Evolutionary conservation across 306 rosid genomes (phyloP).

Genomic region (Amphicarpaea edgeworthii): DNA sequence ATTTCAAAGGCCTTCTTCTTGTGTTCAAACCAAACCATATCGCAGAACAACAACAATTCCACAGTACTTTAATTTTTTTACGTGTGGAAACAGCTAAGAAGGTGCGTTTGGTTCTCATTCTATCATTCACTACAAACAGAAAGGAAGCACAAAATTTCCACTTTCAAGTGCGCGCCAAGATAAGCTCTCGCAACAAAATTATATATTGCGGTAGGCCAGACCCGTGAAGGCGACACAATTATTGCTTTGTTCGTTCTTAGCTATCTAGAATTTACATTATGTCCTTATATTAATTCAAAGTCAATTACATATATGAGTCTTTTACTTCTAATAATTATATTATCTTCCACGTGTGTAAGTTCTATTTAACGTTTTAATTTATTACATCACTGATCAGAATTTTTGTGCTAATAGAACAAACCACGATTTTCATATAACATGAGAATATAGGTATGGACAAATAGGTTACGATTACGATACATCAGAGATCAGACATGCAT

Average conservation of each 20-base stretch:
- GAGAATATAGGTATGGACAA: no score
- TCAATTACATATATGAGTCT: not conserved
- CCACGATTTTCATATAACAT: no score
- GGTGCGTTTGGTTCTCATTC: not conserved
- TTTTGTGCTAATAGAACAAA: not conserved
- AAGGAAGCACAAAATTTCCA: not conserved
- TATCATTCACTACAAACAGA: not conserved
- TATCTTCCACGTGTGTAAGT: not conserved
- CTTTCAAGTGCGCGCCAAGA: conserved; percentile 18
- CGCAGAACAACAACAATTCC: not conserved
- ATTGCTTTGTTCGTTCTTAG: not conserved
- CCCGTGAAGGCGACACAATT: conserved; percentile 12
- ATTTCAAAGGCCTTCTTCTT: conserved; percentile 31
- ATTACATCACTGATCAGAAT: not conserved
- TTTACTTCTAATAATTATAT: not conserved
- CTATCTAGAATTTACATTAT: conserved; percentile 3
- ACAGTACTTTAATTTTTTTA: not conserved
- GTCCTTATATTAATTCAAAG: not conserved
- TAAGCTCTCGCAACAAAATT: conserved; percentile 3
- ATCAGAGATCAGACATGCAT: no score
- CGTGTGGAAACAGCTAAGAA: conserved; percentile 18
- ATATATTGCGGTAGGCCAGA: conserved; percentile 15
- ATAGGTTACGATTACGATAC: no score
- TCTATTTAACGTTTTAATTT: not conserved
- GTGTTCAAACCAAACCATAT: conserved; percentile 7